These are phyloP conservation scores for Tolypocladium ophioglossoides DNA, from an alignment of 2,329 filamentous ascomycete genomes.

Conservation along the genomic window DNA sequence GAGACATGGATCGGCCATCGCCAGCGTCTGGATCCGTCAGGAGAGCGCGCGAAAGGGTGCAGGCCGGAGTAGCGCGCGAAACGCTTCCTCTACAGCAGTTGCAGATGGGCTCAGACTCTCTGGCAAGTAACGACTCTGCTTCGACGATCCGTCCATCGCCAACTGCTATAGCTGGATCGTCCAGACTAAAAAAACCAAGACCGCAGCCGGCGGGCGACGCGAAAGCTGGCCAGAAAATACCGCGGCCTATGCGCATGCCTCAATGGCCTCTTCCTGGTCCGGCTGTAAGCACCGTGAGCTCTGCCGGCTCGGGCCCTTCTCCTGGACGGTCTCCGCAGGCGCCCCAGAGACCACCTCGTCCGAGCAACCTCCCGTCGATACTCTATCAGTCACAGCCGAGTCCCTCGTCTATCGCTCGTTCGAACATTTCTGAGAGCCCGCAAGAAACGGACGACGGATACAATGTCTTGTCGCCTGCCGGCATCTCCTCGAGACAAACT, in stretches of 20 bases:
- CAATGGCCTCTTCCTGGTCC: slow-evolving; percentile 43
- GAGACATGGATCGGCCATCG: slow-evolving; percentile 36
- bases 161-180: slow-evolving; percentile 3
- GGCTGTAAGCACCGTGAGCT: slow-evolving; percentile 20
- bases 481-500: slow-evolving; percentile 39
- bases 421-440: slow-evolving; percentile 20
- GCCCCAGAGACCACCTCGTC: slow-evolving; percentile 48
- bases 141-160: neutral
- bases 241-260: slow-evolving; percentile 39
- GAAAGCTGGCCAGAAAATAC: slow-evolving; percentile 25
- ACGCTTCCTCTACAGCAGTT: slow-evolving; percentile 9
- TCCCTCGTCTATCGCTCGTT: slow-evolving; percentile 32
- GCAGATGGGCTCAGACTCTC: slow-evolving; percentile 8
- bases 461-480: slow-evolving; percentile 33
- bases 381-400: slow-evolving; percentile 44
- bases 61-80: slow-evolving; percentile 24
- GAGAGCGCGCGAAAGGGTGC: slow-evolving; percentile 43
- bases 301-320: slow-evolving; percentile 30
- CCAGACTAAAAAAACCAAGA: slow-evolving; percentile 9
- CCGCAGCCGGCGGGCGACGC: slow-evolving; percentile 13
- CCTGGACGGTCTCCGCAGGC: slow-evolving; percentile 35
- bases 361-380: slow-evolving; percentile 48
- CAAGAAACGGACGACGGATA: slow-evolving; percentile 23
- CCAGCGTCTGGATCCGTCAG: slow-evolving; percentile 37
- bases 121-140: neutral